Base-by-base conservation (phyloP, 2,329 filamentous ascomycete genomes). In the Trichoderma asperellum region DNA sequence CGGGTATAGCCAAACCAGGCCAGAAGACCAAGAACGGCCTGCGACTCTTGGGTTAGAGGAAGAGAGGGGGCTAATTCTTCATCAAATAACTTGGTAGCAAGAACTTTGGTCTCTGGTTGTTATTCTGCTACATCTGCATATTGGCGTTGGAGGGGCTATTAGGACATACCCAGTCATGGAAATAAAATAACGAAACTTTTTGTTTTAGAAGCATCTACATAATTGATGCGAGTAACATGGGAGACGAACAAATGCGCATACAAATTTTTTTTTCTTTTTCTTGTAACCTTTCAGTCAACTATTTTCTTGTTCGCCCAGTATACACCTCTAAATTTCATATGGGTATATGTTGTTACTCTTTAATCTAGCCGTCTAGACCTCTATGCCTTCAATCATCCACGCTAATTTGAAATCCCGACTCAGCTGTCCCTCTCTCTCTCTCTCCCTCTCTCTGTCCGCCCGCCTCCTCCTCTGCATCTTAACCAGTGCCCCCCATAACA, bases 11-110 rank as follows among this genome's bases (percentile, higher is more conserved):
- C 43, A 91, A 91, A 79, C 83, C 87, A 0, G 88, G 88, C 2
- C 85, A 88, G 74, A 90, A 89, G 83, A 91, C 87, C n/a, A 89
- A 90, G 81, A 88, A 88, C 43, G 88, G 88, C 0, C 77, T 91
- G 71, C 87, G 85, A 73, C 77, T 91, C 65, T 78, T 91, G 58
- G 88, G 88, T 68, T 91, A 77, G 83, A 77, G 83, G 11, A 10
- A 4, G 16, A 27, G 32, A 6, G 10, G 5, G 21, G 14, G 5
- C 14, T 10, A 12, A 10, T 6, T 27, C n/a, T 7, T 40, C n/a
- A n/a, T 56, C 7, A 5, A 8, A 21, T 35, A 47, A 10, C 14
- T 16, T 24, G 5, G n/a, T 12, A 18, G 18, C 56, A 61, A 55
- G 21, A 29, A 27, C 5, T 49, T 2, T 16, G 5, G 27, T 21